Base-by-base conservation (phyloP, 2,329 filamentous ascomycete genomes). In the Mycocentrospora acerina region DNA sequence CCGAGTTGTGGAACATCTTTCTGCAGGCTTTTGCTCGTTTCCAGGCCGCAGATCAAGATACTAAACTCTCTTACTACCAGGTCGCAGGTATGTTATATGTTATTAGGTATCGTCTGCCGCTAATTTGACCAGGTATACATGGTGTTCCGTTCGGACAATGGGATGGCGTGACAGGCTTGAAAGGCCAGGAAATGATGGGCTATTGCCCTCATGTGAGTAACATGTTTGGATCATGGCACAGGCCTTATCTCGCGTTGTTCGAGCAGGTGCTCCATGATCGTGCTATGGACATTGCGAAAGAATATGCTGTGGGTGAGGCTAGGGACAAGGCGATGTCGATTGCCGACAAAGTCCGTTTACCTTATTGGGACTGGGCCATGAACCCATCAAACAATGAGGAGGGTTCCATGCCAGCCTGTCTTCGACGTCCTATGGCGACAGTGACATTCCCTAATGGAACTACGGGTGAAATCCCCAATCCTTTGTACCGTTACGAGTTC, bases 301-400 rank as follows among this genome's bases (percentile, higher is more conserved):
- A 60, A 30, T 55, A 59, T 29, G 50, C 58, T 4, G 41, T 28
- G n/a, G 59, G 58, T 4, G 37, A 51, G 10, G 41, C 51, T 32
- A 46, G 52, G 28, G 37, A 53, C 19, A 57, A 47, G 19, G 59
- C 59, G n/a, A 43, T 54, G 29, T 30, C 42, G 3, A 37, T 51
- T 14, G 61, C 59, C 2, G 39, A 55, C 16, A 56, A 44, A 27
- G 44, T 63, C 13, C 59, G 63, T 2, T 37, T 64, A n/a, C 60
- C 62, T 7, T 64, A 62, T 42, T 64, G 58, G 60, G 62, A 66
- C 39, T 66, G 61, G 62, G 61, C 59, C 0, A 50, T 57, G 16
- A 39, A 58, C 25, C 56, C 60, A 3, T 35, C 49, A 1, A 42
- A 56, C 19, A 32, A 29, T 9, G 44, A 43, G 4, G 56, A 62